Base-by-base conservation (phyloP, 345 rosid species). In the Acer yangbiense region DNA sequence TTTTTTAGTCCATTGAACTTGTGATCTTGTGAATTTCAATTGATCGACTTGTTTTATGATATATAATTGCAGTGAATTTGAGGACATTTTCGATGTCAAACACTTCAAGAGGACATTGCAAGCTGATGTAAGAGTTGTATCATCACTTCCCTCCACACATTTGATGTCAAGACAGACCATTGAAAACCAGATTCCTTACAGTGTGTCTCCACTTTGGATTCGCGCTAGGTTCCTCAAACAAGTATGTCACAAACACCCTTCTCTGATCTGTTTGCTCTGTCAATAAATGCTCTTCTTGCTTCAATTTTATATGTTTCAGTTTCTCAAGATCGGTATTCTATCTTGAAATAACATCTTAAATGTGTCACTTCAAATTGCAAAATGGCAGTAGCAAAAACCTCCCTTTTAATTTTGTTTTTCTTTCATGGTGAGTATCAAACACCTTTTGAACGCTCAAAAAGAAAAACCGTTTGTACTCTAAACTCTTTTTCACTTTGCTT, bases 111-210 rank as follows among this genome's bases (percentile, higher is more conserved):
- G 82, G 79, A 86, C 87, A 13, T 78, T 92, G 71, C 77, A 57
- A 83, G 82, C 92, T 14, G 91, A 90, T 78, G 89, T 92, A 57
- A 65, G 92, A 55, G 81, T 90, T 69, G 93, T 89, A 58, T 89
- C 93, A 50, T 87, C 97, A 21, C 83, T 92, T 32, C 97, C 97
- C 6, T 92, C 94, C 1, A 84, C 90, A 43, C 92, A 92, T 86
- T 83, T 90, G 67, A 81, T 83, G 87, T 80, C 90, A 21, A 87
- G 85, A 74, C 93, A 88, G 76, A 73, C 89, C 17, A 82, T 89
- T 16, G 86, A 87, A 65, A 83, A 82, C 64, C 91, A 87, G 76
- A 81, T 90, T 77, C 97, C 94, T 7, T 79, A 78, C 44, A 85
- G 85, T 75, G 87, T 90, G 68, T 85, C 92, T 32, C 94, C 97